Conservation (phyloP, 345 rosid species). For the Noccaea caerulescens region DNA sequence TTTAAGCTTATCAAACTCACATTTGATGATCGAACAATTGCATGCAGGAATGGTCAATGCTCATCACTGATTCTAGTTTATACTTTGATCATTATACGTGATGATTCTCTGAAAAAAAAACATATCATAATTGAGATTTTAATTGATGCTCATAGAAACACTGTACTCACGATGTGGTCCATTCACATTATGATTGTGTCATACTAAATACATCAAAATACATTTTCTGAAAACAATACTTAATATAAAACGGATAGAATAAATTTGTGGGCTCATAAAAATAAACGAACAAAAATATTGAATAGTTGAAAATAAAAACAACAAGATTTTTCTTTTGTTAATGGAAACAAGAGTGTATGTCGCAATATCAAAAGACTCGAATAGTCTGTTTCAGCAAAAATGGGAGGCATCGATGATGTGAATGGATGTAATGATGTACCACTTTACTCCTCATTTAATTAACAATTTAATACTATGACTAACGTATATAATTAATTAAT, state of each 20-base stretch:
- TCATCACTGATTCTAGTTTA: not conserved
- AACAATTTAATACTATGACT: not conserved
- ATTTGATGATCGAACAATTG: not conserved
- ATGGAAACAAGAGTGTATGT: slow-evolving; percentile 5
- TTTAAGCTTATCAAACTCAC: not conserved
- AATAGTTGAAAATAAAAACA: slow-evolving; percentile 9
- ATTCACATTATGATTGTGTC: slow-evolving; percentile 6
- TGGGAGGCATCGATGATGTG: slow-evolving; percentile 17
- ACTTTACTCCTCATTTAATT: not conserved
- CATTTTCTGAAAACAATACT: too few species aligned
- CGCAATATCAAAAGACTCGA: slow-evolving; percentile 5
- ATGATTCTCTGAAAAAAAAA: not conserved
- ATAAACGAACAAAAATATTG: not conserved
- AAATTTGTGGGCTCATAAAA: not conserved
- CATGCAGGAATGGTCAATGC: slow-evolving; percentile 9
- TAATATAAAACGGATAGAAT: too few species aligned
- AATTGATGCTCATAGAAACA: slow-evolving; percentile 22
- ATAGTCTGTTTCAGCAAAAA: slow-evolving; percentile 5
- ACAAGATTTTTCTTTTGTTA: slow-evolving; percentile 4
- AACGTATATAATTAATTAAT: not conserved
- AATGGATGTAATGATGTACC: not conserved
- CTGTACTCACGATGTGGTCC: slow-evolving; percentile 8
- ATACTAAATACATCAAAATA: too few species aligned
- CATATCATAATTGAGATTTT: slow-evolving; percentile 8
- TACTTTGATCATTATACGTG: not conserved